Evolutionary conservation across 345 rosid species (phyloP), one percentile per base, ranked within the genome.

Genomic region (Citrus hindsii): DNA sequence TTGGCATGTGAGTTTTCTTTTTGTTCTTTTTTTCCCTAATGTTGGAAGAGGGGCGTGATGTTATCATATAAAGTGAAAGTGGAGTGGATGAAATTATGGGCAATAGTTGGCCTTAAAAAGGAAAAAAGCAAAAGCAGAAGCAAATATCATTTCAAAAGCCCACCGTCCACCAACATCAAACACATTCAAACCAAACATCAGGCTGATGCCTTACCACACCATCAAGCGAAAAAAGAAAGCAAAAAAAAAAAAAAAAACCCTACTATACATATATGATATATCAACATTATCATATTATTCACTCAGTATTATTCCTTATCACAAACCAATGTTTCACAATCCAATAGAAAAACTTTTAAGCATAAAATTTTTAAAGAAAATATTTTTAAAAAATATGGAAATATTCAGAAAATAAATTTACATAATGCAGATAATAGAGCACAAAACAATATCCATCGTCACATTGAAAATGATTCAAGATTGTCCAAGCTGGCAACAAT

Each of bases 141-240:
- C 37, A 21, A 35, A 22, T 40, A 58, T 67, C 55, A 27, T 79
- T 74, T 74, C 53, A 58, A 67, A 42, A 63, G 37, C 27, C 53
- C 76, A 74, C 68, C 21, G 53, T 10, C 59, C 14, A 51, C 24
- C 66, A 61, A 25, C 32, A 38, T 3, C 3, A 51, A 32, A 35
- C 18, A 19, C 22, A 9, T 28, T 19, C 38, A 56, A 42, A 27
- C 69, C 73, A 64, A 28, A 27, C 69, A 48, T 53, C 37, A 33
- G 65, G 7, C 63, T 65, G 64, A 76, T 71, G 78, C 28, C 75
- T 73, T 32, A 58, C 71, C 80, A 58, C 80, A 42, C 71, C 79
- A 22, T 38, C 65, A 1, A 30, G 51, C 51, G 1, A 46, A 30
- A 14, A 37, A 38, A 18, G 4, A 14, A 4, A 1, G 16, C 4